phyloP scores from a whole-genome alignment of 2,329 filamentous ascomycete species.

The Colletotrichum sp. region DNA sequence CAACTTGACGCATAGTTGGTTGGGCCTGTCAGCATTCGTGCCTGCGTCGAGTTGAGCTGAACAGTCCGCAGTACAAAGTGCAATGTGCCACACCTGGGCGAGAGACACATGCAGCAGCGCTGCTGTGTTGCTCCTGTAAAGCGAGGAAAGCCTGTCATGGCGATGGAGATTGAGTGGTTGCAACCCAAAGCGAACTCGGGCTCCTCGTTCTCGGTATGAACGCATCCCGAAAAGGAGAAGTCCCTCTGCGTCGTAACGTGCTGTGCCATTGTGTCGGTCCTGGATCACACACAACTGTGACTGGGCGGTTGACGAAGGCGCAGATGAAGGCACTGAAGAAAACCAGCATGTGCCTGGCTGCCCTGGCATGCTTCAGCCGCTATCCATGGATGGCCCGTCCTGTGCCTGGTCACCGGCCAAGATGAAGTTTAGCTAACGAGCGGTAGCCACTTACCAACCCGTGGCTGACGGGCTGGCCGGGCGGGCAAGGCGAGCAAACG shows the following conservation, averaged over 20 bases:
- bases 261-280: background rate
- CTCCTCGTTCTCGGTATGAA: background rate
- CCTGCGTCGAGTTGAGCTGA: background rate
- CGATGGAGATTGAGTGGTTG: background rate
- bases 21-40: background rate
- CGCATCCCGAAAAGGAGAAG: background rate
- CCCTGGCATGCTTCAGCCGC: background rate
- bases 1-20: background rate
- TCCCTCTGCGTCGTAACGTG: background rate
- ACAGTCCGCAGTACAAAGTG: background rate
- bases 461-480: constrained; percentile 11
- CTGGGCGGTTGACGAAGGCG: background rate
- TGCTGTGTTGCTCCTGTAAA: background rate
- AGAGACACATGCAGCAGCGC: background rate
- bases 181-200: background rate
- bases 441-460: background rate
- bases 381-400: background rate
- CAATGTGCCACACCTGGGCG: background rate
- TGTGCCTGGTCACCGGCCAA: background rate
- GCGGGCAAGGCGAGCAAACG: constrained; percentile 8
- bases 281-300: background rate
- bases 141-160: background rate
- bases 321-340: background rate
- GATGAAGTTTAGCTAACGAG: background rate
- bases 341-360: background rate